phyloP scores from a whole-genome alignment of 371 early-diverging fungal genomes.

The Nosema muscidifuracis region DNA sequence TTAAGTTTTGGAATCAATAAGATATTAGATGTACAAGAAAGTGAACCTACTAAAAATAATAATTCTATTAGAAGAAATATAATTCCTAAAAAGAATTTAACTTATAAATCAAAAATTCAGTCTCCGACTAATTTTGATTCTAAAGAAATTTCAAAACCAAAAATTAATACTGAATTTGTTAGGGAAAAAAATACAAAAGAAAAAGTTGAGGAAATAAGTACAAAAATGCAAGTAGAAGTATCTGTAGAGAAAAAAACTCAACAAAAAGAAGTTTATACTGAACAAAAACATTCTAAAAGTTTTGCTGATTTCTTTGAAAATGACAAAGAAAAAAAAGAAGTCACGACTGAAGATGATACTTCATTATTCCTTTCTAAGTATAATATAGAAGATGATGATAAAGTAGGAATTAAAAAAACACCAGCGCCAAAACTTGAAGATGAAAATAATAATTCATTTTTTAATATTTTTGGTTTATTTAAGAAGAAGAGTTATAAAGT shows the following conservation, averaged over 20 bases:
- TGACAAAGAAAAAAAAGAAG: background rate
- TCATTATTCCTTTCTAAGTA: constrained; percentile 13
- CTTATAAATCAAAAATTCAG: too few species aligned
- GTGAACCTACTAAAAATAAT: background rate
- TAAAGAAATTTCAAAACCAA: too few species aligned
- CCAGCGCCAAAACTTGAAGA: background rate
- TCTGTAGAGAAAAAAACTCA: too few species aligned
- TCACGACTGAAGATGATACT: constrained; percentile 15
- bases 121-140: too few species aligned
- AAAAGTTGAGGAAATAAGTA: too few species aligned
- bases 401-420: background rate
- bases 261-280: constrained; percentile 3
- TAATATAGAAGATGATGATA: constrained; percentile 6
- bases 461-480: constrained; percentile 29
- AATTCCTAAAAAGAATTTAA: too few species aligned
- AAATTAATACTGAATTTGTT: too few species aligned
- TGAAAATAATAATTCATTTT: constrained; percentile 13
- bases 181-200: too few species aligned
- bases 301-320: constrained; percentile 38
- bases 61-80: too few species aligned
- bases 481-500: constrained; percentile 25
- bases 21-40: constrained; percentile 36
- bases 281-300: constrained; percentile 20
- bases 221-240: too few species aligned
- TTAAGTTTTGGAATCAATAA: constrained; percentile 44